Conservation (phyloP, 1,284 basidiomycete genomes). For the Neonothopanus nambi region DNA sequence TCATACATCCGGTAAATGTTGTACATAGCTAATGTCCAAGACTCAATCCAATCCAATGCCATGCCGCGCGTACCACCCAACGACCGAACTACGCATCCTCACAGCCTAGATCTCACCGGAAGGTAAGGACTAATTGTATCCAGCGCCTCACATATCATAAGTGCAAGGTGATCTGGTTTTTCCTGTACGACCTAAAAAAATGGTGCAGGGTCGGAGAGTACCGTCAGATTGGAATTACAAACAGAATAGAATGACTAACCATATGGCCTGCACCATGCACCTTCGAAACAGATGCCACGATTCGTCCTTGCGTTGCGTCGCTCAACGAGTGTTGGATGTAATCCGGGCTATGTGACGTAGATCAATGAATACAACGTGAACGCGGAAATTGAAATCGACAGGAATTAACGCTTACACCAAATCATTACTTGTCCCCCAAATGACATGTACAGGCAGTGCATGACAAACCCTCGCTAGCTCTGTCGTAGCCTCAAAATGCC, state of each 20-base stretch:
- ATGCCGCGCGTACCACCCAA: too few relatives aligned
- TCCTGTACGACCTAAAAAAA: constrained; percentile 40
- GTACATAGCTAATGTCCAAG: too few relatives aligned
- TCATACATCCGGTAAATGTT: too few relatives aligned
- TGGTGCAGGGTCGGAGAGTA: background rate
- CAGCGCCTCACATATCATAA: constrained; percentile 28
- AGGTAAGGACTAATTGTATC: constrained; percentile 8
- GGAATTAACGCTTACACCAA: constrained; percentile 34
- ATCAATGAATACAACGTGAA: background rate
- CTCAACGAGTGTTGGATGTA: constrained; percentile 41
- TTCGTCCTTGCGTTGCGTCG: constrained; percentile 36
- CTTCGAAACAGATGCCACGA: constrained; percentile 38
- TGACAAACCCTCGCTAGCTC: constrained; percentile 33
- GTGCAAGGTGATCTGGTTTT: constrained; percentile 36
- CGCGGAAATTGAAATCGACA: constrained; percentile 7
- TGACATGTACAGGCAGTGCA: constrained; percentile 38
- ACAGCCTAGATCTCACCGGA: constrained; percentile 3
- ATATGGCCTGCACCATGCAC: constrained; percentile 44
- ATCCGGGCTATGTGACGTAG: constrained; percentile 37
- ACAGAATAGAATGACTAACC: constrained; percentile 24
- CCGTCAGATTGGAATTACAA: background rate
- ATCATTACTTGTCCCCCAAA: constrained; percentile 39
- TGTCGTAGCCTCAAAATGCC: constrained; percentile 39
- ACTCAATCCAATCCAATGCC: too few relatives aligned
- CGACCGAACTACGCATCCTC: background rate